A percentile compares a stretch with the other conserved stretches of the same genome.
phyloP scores from a whole-genome alignment of 2,329 filamentous ascomycete genomes.

The Colletotrichum camelliae region DNA sequence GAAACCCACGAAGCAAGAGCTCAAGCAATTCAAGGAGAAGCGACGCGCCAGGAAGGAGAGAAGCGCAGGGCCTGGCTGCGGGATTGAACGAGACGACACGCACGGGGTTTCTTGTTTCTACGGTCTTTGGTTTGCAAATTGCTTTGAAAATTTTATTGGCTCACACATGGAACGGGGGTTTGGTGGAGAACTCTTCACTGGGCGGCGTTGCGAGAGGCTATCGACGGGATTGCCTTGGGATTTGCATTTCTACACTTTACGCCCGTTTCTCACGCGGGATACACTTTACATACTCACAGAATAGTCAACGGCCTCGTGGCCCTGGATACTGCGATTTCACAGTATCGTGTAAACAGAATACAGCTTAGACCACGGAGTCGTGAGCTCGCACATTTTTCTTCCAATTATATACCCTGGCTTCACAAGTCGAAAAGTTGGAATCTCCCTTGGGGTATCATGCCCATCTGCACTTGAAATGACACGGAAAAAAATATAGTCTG shows the following conservation, averaged over 20 bases:
- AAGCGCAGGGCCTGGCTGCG: conserved; percentile 90
- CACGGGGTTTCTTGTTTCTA: neutral
- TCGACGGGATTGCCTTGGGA: neutral
- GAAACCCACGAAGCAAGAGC: conserved; percentile 82
- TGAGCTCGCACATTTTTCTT: neutral
- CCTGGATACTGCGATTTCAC: conserved; percentile 13
- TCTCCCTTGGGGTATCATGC: conserved; percentile 12
- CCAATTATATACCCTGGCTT: neutral
- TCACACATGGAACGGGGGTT: neutral
- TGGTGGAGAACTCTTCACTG: neutral
- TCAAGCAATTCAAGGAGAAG: conserved; percentile 93
- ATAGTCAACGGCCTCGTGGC: neutral
- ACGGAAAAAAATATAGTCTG: neutral
- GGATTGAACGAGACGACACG: conserved; percentile 60
- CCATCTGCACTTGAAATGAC: neutral
- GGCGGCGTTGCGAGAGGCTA: conserved; percentile 16
- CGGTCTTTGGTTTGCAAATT: neutral
- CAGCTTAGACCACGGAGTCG: neutral
- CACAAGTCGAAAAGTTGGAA: neutral
- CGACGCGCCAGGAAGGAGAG: conserved; percentile 87
- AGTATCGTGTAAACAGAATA: conserved; percentile 15
- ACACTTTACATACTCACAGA: neutral
- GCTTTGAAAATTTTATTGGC: neutral
- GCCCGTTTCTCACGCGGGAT: neutral
- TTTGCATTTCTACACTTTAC: neutral